Conservation (phyloP, 2,329 filamentous ascomycete genomes). For the Trichoderma afroharzianum region DNA sequence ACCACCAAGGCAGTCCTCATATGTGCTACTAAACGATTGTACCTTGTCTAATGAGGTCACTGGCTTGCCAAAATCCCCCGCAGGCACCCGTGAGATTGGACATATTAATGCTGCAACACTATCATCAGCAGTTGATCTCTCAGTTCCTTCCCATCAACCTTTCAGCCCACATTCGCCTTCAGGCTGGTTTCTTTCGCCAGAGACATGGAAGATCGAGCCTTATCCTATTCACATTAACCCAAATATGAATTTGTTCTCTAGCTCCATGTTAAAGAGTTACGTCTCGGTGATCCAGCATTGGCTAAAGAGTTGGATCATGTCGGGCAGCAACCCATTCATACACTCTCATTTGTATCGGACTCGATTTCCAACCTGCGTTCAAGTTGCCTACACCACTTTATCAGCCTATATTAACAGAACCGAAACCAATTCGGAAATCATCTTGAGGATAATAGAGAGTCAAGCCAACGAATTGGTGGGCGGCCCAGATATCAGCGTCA, state of each 20-base stretch:
- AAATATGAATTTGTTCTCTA: neutral
- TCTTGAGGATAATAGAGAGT: neutral
- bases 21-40: neutral
- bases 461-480: neutral
- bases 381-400: neutral
- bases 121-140: neutral
- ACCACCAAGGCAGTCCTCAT: neutral
- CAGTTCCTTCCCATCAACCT: neutral
- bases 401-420: neutral
- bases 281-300: neutral
- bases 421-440: neutral
- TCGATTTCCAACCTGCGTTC: neutral
- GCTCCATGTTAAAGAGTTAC: neutral
- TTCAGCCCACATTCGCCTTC: neutral
- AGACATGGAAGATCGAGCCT: neutral
- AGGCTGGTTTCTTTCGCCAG: neutral
- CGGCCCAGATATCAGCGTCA: neutral
- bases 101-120: neutral
- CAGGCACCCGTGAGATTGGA: neutral
- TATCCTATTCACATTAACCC: neutral
- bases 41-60: neutral
- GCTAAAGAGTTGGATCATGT: neutral
- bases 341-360: neutral
- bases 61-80: neutral
- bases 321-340: neutral